Evolutionary conservation across 306 rosid species (phyloP), one percentile per base, ranked within the genome.

Genomic region (Carpinus fangiana): DNA sequence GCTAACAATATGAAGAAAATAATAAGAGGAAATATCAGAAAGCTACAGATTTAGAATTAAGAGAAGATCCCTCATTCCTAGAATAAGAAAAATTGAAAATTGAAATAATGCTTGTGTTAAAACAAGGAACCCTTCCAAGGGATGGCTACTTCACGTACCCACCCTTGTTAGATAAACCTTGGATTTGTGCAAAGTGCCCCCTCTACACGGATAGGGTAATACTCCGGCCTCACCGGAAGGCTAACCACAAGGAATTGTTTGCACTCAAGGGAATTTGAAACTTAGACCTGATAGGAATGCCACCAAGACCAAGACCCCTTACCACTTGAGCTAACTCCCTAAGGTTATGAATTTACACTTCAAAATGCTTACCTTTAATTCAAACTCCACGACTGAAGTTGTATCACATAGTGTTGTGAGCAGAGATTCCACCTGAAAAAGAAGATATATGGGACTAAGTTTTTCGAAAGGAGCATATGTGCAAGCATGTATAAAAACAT

Each of bases 351-450:
- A 45, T 17, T 73, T 75, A 56, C 78, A 79, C 75, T 48, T 61
- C 65, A 70, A 79, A 43, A 72, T 55, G 70, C 94, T 73, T 90
- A 94, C 98, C 80, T 87, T 94, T 79, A 94, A 43, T 59, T 94
- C 87, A 41, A 94, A 57, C 83, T 92, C 97, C 43, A 73, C 88
- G 70, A 94, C 67, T 77, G 97, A 89, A 71, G 85, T 81, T 55
- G 98, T 76, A 62, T 92, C 93, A 48, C 98, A 94, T 76, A 94
- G 18, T 78, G 82, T 81, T 38, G 86, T 82, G 78, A 94, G 86
- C 69, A 94, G 79, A 90, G 81, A 87, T 82, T 89, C 84, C 76
- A 94, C 91, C 97, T 94, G 86, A 80, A 87, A 41, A 75, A 80
- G 17, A 73, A 78, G 66, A 87, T 70, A 72, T 26, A 80, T 78